These are phyloP conservation scores for Exobasidium cylindrosporum DNA, from an alignment of 1,284 basidiomycete genomes.

Conservation along the genomic window DNA sequence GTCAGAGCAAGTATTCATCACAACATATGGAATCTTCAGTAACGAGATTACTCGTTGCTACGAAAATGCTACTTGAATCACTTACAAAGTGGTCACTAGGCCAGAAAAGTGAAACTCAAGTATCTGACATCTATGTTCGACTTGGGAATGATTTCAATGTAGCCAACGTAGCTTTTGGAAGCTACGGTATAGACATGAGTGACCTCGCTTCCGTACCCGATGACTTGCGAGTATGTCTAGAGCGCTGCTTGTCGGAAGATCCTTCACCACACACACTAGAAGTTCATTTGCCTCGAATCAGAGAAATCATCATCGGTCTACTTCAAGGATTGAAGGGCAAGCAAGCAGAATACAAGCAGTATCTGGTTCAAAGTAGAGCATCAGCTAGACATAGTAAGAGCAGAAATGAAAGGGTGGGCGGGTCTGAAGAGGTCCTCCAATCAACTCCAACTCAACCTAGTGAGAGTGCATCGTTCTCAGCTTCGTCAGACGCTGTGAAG, in stretches of 20 bases:
- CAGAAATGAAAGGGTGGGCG: constrained; percentile 11
- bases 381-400: constrained; percentile 23
- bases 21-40: constrained; percentile 78
- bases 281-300: constrained; percentile 82
- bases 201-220: constrained; percentile 85
- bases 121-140: constrained; percentile 94
- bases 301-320: constrained; percentile 86
- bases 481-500: neutral
- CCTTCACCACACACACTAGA: constrained; percentile 81
- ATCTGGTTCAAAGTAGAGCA: constrained; percentile 27
- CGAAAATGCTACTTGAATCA: constrained; percentile 87
- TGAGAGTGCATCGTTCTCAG: neutral
- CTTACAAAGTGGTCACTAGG: constrained; percentile 67
- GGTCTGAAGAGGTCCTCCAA: neutral
- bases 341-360: constrained; percentile 69
- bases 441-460: neutral
- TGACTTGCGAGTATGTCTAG: constrained; percentile 81
- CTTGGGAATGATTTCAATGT: constrained; percentile 96
- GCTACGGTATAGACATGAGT: constrained; percentile 85
- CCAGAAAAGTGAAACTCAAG: constrained; percentile 72
- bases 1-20: constrained; percentile 8
- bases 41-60: constrained; percentile 86
- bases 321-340: constrained; percentile 87
- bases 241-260: constrained; percentile 84
- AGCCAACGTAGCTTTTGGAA: constrained; percentile 81